phyloP scores from a whole-genome alignment of 1,284 basidiomycete species.

The Cerioporus squamosus region DNA sequence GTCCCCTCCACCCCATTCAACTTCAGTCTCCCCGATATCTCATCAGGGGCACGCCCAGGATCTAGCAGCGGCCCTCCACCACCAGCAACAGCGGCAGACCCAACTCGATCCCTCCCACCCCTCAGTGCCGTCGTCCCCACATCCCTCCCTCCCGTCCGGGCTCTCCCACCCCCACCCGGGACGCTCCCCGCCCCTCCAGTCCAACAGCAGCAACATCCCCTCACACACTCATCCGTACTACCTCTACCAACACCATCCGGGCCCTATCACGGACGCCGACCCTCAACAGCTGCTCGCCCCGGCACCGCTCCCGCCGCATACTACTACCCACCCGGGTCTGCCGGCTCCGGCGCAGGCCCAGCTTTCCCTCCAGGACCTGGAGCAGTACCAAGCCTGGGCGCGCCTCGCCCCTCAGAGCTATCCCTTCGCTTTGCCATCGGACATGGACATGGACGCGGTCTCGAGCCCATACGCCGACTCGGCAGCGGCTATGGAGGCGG shows the following conservation, averaged over 20 bases:
- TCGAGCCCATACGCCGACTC: conserved; percentile 30
- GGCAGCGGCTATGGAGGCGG: conserved; percentile 28
- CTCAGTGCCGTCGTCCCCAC: conserved; percentile 75
- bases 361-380: conserved; percentile 53
- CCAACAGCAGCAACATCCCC: conserved; percentile 30
- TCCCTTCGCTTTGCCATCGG: conserved; percentile 44
- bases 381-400: conserved; percentile 43
- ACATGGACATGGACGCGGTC: conserved; percentile 39
- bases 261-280: conserved; percentile 40
- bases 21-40: conserved; percentile 50
- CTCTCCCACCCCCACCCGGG: conserved; percentile 39
- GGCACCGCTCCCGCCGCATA: conserved; percentile 67
- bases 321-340: conserved; percentile 43
- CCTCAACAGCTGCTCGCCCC: conserved; percentile 55
- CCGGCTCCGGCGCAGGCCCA: conserved; percentile 38
- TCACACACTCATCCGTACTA: conserved; percentile 51
- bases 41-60: conserved; percentile 47
- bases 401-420: conserved; percentile 44
- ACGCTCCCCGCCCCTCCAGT: conserved; percentile 33
- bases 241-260: conserved; percentile 44
- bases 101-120: conserved; percentile 65
- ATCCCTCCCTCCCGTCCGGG: conserved; percentile 53
- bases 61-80: conserved; percentile 52
- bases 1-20: conserved; percentile 54
- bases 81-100: conserved; percentile 42